These are phyloP conservation scores for Arachnomyces sp. DNA, from an alignment of 2,329 filamentous ascomycete genomes.

Conservation along the genomic window DNA sequence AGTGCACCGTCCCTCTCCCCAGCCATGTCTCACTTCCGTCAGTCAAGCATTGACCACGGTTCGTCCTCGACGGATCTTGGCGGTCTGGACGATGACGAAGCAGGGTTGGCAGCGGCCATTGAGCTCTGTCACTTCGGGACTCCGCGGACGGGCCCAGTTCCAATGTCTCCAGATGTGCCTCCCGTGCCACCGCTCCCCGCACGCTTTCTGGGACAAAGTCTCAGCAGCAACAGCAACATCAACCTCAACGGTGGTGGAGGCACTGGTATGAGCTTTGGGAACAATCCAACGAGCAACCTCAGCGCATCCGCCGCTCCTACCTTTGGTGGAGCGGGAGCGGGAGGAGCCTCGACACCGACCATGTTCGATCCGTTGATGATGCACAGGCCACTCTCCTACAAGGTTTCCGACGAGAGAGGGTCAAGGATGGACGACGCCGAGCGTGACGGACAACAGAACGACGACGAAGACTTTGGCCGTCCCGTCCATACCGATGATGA, in stretches of 20 bases:
- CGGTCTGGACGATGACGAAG: constrained; percentile 70
- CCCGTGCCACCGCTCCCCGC: constrained; percentile 82
- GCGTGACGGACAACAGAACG: too few relatives aligned
- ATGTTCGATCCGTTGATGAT: constrained; percentile 36
- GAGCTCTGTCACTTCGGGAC: constrained; percentile 85
- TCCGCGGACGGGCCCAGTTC: constrained; percentile 56
- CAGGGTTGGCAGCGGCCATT: constrained; percentile 80
- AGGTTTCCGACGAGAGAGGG: constrained; percentile 48
- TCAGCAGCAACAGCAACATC: constrained; percentile 56
- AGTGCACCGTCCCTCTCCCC: constrained; percentile 44
- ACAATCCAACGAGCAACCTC: constrained; percentile 22
- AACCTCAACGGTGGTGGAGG: constrained; percentile 42
- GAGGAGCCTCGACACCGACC: constrained; percentile 27
- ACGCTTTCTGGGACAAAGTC: constrained; percentile 61
- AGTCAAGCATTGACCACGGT: constrained; percentile 67
- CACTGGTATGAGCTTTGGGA: constrained; percentile 19
- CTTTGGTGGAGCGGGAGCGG: constrained; percentile 15
- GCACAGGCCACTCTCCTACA: constrained; percentile 40
- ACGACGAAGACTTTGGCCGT: constrained; percentile 59
- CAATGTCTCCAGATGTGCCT: constrained; percentile 65
- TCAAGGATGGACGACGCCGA: constrained; percentile 62
- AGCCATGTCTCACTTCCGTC: constrained; percentile 54
- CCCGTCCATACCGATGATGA: constrained; percentile 71
- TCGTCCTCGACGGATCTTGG: constrained; percentile 74
- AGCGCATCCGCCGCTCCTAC: constrained; percentile 2